Conservation (phyloP, 306 rosid genomes). For the Cucurbita moschata region DNA sequence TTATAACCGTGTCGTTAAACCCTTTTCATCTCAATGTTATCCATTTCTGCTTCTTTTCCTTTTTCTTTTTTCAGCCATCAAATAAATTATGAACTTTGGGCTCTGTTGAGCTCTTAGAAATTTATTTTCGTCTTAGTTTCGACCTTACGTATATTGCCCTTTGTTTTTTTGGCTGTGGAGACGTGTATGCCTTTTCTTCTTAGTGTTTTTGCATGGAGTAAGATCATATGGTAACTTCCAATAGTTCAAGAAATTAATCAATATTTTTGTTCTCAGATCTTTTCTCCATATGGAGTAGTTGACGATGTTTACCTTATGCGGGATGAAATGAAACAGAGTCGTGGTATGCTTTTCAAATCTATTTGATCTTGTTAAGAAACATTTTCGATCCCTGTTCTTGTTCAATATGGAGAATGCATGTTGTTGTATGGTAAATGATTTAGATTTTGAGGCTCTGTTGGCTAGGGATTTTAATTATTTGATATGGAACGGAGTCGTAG, state of each 20-base stretch:
- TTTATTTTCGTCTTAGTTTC: not conserved
- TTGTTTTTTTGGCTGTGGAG: not conserved
- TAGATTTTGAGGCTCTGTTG: not conserved
- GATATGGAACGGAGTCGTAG: not conserved
- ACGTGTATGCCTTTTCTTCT: not conserved
- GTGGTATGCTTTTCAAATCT: constrained; percentile 45
- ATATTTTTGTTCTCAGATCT: constrained; percentile 43
- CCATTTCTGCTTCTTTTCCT: not conserved
- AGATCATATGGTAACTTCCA: not conserved
- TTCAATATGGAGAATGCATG: not conserved
- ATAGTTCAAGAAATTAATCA: constrained; percentile 8
- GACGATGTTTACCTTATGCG: constrained; percentile 98
- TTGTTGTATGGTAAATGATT: not conserved
- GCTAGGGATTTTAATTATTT: not conserved
- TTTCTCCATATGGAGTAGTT: constrained; percentile 70
- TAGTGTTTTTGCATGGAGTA: not conserved
- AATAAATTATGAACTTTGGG: not conserved
- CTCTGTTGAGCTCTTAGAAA: not conserved
- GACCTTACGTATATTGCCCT: not conserved
- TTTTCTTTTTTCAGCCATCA: not conserved
- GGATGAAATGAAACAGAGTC: constrained; percentile 83
- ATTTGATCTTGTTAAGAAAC: not conserved
- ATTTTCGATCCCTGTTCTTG: not conserved
- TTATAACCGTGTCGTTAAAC: constrained; percentile 1
- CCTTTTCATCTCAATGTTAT: not conserved